Conservation (phyloP, 768 basidiomycete species). For the Calocybe cyanea region DNA sequence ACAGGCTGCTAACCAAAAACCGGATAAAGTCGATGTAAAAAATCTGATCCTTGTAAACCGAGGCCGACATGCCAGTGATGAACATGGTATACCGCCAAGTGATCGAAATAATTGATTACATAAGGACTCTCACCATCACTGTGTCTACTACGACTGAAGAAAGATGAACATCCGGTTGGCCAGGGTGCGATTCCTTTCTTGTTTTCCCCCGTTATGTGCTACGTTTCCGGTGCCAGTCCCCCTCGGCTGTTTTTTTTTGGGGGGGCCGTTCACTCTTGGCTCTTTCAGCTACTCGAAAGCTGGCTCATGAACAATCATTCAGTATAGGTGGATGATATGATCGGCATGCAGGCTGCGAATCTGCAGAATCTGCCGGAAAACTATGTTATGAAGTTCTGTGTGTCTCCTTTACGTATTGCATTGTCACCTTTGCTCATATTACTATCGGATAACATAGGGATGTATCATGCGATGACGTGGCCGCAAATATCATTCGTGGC, state of each 20-base stretch:
- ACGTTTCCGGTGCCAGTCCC: background rate
- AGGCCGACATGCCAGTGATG: no score
- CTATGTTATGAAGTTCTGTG: conserved; percentile 80
- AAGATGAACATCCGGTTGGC: conserved; percentile 51
- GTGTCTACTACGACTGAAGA: background rate
- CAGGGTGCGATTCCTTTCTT: conserved; percentile 28
- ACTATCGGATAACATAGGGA: conserved; percentile 43
- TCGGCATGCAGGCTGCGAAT: conserved; percentile 93
- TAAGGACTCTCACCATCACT: no score
- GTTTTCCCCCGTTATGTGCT: conserved; percentile 12
- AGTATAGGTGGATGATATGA: conserved; percentile 76
- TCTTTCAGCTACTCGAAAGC: background rate
- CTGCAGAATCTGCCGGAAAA: conserved; percentile 92
- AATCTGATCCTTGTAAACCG: no score
- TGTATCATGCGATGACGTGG: conserved; percentile 91
- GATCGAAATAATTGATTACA: no score
- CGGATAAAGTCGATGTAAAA: no score
- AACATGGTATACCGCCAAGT: no score
- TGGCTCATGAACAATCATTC: conserved; percentile 3
- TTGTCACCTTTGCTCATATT: background rate
- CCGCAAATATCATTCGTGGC: conserved; percentile 92
- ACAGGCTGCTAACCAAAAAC: no score
- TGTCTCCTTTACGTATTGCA: conserved; percentile 16
- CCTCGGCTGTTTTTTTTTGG: background rate
- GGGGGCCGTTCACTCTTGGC: background rate